Conservation (phyloP, 2,329 filamentous ascomycete species). For the Fusarium oligoseptatum region DNA sequence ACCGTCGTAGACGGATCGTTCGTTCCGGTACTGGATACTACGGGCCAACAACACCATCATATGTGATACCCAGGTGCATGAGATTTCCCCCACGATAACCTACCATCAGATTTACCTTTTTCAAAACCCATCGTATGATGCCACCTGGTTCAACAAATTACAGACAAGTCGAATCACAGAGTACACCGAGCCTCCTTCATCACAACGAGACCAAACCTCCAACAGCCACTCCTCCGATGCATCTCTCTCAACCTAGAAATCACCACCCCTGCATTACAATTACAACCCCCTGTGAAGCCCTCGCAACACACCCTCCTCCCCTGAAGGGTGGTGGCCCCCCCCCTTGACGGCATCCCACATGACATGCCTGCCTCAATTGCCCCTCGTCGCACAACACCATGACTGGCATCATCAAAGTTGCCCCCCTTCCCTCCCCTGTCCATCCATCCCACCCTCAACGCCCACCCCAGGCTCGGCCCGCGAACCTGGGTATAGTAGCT, state of each 20-base stretch:
- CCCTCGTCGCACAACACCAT: constrained; percentile 23
- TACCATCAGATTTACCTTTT: not conserved
- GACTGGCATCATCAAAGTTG: not conserved
- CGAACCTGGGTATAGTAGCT: constrained; percentile 19
- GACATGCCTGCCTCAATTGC: constrained; percentile 15
- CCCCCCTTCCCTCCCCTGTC: not conserved
- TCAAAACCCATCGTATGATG: not conserved
- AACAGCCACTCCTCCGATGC: constrained; percentile 24
- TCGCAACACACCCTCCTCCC: not conserved
- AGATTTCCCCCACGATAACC: not conserved
- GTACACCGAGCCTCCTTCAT: not conserved
- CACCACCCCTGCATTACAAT: constrained; percentile 25
- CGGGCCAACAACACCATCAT: not conserved
- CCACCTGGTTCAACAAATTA: not conserved
- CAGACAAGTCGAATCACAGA: not conserved
- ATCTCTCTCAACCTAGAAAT: constrained; percentile 33
- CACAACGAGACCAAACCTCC: constrained; percentile 9
- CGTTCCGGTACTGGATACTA: not conserved
- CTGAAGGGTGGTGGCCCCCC: not conserved
- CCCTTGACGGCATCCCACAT: constrained; percentile 34
- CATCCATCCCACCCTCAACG: constrained; percentile 24
- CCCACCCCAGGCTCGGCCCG: constrained; percentile 33
- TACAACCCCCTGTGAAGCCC: constrained; percentile 24
- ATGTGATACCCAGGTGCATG: not conserved
- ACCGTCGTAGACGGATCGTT: not conserved